Base-by-base conservation (phyloP, 2,329 filamentous ascomycete genomes). In the Lachnellula hyalina region DNA sequence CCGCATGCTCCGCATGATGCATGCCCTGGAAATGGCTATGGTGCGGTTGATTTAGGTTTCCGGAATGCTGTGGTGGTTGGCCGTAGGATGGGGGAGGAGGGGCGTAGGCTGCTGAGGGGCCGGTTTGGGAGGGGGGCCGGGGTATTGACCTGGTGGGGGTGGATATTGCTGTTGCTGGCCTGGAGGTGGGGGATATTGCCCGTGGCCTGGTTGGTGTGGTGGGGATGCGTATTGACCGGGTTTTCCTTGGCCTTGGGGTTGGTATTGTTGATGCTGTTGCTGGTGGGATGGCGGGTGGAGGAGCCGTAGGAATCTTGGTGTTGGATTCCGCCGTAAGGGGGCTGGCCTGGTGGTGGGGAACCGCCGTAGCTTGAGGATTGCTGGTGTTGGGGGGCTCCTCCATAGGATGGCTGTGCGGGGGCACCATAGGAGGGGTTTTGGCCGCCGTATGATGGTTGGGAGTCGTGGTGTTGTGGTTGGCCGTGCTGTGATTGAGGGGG, bases 261-360 rank as follows among this genome's bases (percentile, higher is more conserved):
- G 46, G 17, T 49, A 53, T 21, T 51, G 41, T n/a, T n/a, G n/a
- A n/a, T n/a, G n/a, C n/a, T n/a, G n/a, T n/a, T n/a, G n/a, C 2
- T 40, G 46, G 28, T 32, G 47, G 15, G 32, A 21, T 48, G 46
- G 46, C 12, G 35, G 49, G 3, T 32, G 36, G 34, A 19, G 7
- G n/a, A 11, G 19, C 32, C 47, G 38, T 51, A 51, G 36, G 52
- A 48, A 36, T 36, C 42, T 42, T 53, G 49, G 19, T 52, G 47
- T 47, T 63, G 59, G 41, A 58, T 48, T 17, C 60, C 64, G 40
- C 65, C 65, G 46, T 65, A 67, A 4, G 60, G 56, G 42, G 64
- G 21, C 6, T 44, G 19, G 47, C 49, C 19, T 47, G 51, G 7
- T 44, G 41, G 36, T 53, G 47, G 36, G 19, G 48, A 38, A 25